Conservation (phyloP, 2,329 filamentous ascomycete species). For the Scytalidium sp. region DNA sequence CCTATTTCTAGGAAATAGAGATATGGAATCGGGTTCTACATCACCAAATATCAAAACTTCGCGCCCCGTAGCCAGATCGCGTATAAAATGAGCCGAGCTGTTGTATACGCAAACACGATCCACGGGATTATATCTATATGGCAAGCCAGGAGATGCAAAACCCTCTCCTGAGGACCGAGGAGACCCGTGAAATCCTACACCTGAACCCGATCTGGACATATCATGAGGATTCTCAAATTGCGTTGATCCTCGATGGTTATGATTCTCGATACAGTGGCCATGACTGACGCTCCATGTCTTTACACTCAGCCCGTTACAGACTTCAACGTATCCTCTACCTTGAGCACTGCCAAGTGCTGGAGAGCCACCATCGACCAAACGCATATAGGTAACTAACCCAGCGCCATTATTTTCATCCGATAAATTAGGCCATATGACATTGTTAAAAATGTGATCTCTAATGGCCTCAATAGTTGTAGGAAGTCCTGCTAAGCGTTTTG, state of each 20-base stretch:
- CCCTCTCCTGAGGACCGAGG: slow-evolving; percentile 1
- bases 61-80: slow-evolving; percentile 63
- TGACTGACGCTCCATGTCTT: slow-evolving; percentile 87
- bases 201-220: background rate
- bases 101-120: slow-evolving; percentile 65
- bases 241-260: slow-evolving; percentile 58
- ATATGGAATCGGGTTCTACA: slow-evolving; percentile 87
- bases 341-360: slow-evolving; percentile 78
- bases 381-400: slow-evolving; percentile 85
- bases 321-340: slow-evolving; percentile 78
- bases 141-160: background rate
- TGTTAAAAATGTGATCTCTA: slow-evolving; percentile 95
- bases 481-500: slow-evolving; percentile 82
- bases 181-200: background rate
- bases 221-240: background rate
- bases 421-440: slow-evolving; percentile 95
- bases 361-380: slow-evolving; percentile 85
- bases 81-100: slow-evolving; percentile 91
- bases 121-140: background rate
- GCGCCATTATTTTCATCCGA: slow-evolving; percentile 95
- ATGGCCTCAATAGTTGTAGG: slow-evolving; percentile 89
- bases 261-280: slow-evolving; percentile 78
- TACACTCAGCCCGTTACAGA: slow-evolving; percentile 85
- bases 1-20: slow-evolving; percentile 75
- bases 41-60: slow-evolving; percentile 95